Evolutionary conservation across 2,329 filamentous ascomycete species (phyloP).

Genomic region (Ophidiomyces ophidiicola): DNA sequence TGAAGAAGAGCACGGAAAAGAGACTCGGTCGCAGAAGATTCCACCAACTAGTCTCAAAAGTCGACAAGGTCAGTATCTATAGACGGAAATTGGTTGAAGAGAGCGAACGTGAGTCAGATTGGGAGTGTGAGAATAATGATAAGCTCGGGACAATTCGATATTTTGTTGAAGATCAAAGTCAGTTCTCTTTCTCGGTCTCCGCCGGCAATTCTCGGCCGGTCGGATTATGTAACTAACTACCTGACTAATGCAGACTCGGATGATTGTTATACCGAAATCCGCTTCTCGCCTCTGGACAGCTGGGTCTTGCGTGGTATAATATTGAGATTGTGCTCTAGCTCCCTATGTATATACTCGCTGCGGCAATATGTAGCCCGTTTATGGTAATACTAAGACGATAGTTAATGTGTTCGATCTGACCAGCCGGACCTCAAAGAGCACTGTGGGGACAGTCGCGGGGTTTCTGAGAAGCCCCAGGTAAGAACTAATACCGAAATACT

Average conservation of each 20-base stretch:
- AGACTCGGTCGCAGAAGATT: constrained; percentile 18
- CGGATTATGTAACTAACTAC: neutral
- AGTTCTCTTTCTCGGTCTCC: constrained; percentile 8
- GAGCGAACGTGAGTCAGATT: constrained; percentile 7
- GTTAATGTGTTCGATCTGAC: no score
- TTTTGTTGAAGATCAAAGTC: constrained; percentile 11
- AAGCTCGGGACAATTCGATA: constrained; percentile 6
- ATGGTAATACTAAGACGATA: no score
- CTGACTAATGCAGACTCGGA: neutral
- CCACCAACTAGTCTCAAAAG: neutral
- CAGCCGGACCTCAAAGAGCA: no score
- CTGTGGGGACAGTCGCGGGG: no score
- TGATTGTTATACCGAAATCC: neutral
- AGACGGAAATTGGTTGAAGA: constrained; percentile 18
- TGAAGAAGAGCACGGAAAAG: constrained; percentile 21
- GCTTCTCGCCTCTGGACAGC: neutral
- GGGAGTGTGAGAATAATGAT: neutral
- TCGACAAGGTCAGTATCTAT: constrained; percentile 14
- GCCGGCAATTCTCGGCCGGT: constrained; percentile 11
- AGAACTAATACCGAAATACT: no score
- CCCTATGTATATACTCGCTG: no score
- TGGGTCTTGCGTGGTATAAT: no score
- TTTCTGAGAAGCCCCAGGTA: no score
- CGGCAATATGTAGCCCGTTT: no score
- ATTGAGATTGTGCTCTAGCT: no score